Conservation (phyloP, 345 rosid genomes). For the Brassica incana region DNA sequence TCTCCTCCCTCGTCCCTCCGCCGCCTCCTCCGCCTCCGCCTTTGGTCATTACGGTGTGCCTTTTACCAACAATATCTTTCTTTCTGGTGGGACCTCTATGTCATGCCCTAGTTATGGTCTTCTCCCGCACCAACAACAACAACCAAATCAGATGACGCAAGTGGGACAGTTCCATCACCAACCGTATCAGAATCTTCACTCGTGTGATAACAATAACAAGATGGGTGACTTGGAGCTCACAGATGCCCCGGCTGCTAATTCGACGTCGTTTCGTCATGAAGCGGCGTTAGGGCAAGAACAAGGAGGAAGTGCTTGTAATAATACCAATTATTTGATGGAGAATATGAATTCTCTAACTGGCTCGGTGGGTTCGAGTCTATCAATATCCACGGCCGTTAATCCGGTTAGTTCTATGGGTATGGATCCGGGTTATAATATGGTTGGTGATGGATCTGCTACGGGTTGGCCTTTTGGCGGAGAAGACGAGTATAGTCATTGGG, state of each 20-base stretch:
- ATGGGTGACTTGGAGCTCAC: conserved; percentile 18
- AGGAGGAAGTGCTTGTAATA: conserved; percentile 24
- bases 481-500: conserved; percentile 60
- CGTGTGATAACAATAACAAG: conserved; percentile 1
- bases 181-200: conserved; percentile 34
- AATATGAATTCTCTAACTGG: conserved; percentile 49
- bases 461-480: conserved; percentile 66
- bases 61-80: conserved; percentile 34
- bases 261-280: conserved; percentile 13
- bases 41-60: conserved; percentile 32
- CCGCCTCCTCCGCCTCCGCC: conserved; percentile 25
- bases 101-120: conserved; percentile 36
- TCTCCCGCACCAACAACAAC: conserved; percentile 34
- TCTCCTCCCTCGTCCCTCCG: conserved; percentile 82
- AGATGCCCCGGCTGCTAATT: conserved; percentile 14
- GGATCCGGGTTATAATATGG: conserved; percentile 48
- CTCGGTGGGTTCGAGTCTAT: conserved; percentile 49
- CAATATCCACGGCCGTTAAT: conserved; percentile 35
- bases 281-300: conserved; percentile 33
- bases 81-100: conserved; percentile 34
- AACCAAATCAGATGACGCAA: conserved; percentile 36
- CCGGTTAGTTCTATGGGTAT: conserved; percentile 43
- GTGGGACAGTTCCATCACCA: conserved; percentile 33
- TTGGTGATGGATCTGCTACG: conserved; percentile 51
- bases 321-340: conserved; percentile 24